These are phyloP conservation scores for Clarireedia homoeocarpa DNA, from an alignment of 2,329 filamentous ascomycete species.

Conservation along the genomic window DNA sequence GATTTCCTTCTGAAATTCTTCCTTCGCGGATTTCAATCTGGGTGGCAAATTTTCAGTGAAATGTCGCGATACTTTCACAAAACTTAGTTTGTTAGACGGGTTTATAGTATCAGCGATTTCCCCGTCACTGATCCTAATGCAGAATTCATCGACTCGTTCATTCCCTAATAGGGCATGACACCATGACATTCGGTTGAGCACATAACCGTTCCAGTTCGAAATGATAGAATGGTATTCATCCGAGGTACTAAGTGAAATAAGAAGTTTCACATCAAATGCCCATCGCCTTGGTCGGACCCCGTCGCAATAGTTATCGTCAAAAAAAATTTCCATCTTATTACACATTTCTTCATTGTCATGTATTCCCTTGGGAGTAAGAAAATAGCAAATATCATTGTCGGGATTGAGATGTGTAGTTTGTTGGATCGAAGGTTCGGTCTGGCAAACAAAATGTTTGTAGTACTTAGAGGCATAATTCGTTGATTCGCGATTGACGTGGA, in stretches of 20 bases:
- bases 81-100: not conserved
- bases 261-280: not conserved
- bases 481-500: not conserved
- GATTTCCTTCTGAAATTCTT: not conserved
- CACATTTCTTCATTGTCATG: not conserved
- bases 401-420: not conserved
- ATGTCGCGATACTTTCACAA: not conserved
- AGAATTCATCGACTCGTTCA: not conserved
- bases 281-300: not conserved
- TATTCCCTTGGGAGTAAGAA: not conserved
- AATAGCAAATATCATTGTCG: not conserved
- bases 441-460: not conserved
- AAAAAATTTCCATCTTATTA: not conserved
- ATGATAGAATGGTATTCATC: too few relatives aligned
- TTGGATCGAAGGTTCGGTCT: not conserved
- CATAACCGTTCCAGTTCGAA: too few relatives aligned
- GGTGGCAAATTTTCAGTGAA: not conserved
- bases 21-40: not conserved
- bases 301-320: not conserved
- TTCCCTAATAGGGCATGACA: not conserved
- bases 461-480: not conserved
- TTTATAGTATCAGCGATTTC: not conserved
- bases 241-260: not conserved
- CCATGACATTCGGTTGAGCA: not conserved
- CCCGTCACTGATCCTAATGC: not conserved